Percentiles rank a stretch among this genome's conserved stretches.
phyloP scores from a whole-genome alignment of 2,329 filamentous ascomycete genomes.

The Acrodontium crateriforme region DNA sequence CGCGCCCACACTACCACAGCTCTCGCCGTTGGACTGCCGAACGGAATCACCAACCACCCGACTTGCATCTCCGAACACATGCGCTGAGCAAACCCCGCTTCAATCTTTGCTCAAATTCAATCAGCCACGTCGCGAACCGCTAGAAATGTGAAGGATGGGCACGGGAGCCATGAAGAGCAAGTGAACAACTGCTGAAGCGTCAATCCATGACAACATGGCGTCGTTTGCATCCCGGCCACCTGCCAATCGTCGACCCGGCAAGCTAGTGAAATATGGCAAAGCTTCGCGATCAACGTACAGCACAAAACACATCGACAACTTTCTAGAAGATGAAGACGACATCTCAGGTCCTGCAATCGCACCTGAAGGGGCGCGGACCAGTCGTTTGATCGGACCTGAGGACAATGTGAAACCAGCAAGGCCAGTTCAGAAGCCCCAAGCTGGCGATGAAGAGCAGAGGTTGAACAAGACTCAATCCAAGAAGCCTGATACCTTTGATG shows the following conservation, averaged over 20 bases:
- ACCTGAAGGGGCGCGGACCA: no score
- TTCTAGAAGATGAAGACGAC: slow-evolving; percentile 7
- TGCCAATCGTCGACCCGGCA: slow-evolving; percentile 5
- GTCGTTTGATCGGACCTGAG: not conserved
- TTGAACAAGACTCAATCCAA: slow-evolving; percentile 5
- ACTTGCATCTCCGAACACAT: no score
- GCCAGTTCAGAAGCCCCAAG: slow-evolving; percentile 3
- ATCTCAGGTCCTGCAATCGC: no score
- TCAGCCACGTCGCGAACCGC: no score
- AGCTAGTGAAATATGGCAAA: slow-evolving; percentile 8
- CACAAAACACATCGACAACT: slow-evolving; percentile 2
- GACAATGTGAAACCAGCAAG: slow-evolving; percentile 1
- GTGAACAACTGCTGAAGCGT: no score
- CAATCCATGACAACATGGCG: not conserved
- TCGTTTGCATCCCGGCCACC: not conserved
- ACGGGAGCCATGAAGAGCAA: no score
- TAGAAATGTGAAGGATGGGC: no score
- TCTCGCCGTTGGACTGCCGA: no score
- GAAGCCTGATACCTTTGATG: slow-evolving; percentile 27
- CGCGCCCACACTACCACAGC: no score
- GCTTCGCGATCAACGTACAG: slow-evolving; percentile 3
- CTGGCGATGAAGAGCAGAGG: slow-evolving; percentile 2
- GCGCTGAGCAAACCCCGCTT: no score
- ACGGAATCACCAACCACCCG: no score
- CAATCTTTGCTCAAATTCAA: no score